phyloP scores from a whole-genome alignment of 1,284 basidiomycete genomes.

The Ceratobasidium sp. region DNA sequence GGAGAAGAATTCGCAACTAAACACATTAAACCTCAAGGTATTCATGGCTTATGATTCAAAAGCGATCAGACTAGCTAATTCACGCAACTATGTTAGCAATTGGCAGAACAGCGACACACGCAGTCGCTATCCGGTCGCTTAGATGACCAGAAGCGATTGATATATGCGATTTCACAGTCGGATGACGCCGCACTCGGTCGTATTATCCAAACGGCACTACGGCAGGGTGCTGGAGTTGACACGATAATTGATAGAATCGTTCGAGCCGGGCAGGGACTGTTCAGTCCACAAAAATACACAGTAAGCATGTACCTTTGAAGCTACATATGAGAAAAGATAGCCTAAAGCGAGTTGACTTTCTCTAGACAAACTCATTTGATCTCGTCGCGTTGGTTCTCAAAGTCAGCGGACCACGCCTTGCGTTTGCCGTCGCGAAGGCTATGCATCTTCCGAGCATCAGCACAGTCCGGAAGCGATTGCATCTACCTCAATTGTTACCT shows the following conservation, averaged over 20 bases:
- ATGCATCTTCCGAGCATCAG: background rate
- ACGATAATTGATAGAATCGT: conserved; percentile 16
- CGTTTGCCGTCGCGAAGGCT: background rate
- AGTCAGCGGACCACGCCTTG: conserved; percentile 10
- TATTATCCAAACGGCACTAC: conserved; percentile 1
- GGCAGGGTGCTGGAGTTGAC: background rate
- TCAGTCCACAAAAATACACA: background rate
- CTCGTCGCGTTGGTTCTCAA: background rate
- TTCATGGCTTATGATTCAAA: too few relatives aligned
- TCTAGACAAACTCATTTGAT: conserved; percentile 13
- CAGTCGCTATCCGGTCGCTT: too few relatives aligned
- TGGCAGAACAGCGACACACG: too few relatives aligned
- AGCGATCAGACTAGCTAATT: too few relatives aligned
- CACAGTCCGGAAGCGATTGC: background rate
- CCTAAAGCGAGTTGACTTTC: too few relatives aligned
- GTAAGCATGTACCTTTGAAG: background rate
- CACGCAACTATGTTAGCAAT: too few relatives aligned
- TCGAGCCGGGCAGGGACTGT: conserved; percentile 2
- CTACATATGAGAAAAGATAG: background rate
- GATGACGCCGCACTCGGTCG: background rate
- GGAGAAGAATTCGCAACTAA: background rate
- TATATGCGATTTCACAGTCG: background rate
- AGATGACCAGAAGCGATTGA: background rate
- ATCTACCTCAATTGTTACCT: background rate
- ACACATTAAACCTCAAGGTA: too few relatives aligned